Evolutionary conservation across 2,329 filamentous ascomycete genomes (phyloP), one percentile per base, ranked within the genome.

Genomic region (Myriangium duriaei): DNA sequence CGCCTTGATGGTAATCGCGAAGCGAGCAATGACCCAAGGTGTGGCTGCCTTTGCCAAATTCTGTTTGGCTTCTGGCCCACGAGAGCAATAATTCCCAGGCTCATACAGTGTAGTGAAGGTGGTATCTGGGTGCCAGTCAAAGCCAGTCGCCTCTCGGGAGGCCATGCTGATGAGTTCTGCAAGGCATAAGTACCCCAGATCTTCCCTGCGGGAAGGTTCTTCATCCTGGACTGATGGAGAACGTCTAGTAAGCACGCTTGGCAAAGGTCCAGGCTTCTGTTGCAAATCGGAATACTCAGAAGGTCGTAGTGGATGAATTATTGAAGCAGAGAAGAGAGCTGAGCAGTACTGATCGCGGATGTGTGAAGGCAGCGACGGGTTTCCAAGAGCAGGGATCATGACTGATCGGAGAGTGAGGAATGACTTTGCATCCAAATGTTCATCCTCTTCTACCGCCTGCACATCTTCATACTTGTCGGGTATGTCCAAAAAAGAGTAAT

Each of bases 1-100:
- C 1, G 79, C 69, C 40, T 84, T 78, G n/a, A 96, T 62, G 0
- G 83, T 78, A 11, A 94, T 65, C 0, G 82, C 85, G 10, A 81
- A 76, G 2, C 91, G 77, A 2, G 94, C 65, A 31, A 96, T 79
- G 2, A 96, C 68, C 50, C 84, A 88, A 0, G 85, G 85, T 0
- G 83, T 79, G 1, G 79, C 74, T 3, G 80, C 80, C 52, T 76
- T 72, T 0, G 88, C 81, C 11, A 96, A 74, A n/a, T 55, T 60
- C 29, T 69, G 61, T n/a, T 68, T 60, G 12, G 64, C 61, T 2
- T 72, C 29, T 10, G 41, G 41, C 11, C 26, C 35, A 16, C 42
- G 34, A n/a, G 6, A 7, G 4, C 37, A 30, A 12, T 40, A 40
- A 6, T 19, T 4, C 12, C 36, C 36, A 18, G 36, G 30, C 13